Percentiles rank a stretch among this genome's conserved stretches.
Evolutionary conservation across 2,329 filamentous ascomycete species (phyloP).

Genomic region (Sporothrix euskadiensis): DNA sequence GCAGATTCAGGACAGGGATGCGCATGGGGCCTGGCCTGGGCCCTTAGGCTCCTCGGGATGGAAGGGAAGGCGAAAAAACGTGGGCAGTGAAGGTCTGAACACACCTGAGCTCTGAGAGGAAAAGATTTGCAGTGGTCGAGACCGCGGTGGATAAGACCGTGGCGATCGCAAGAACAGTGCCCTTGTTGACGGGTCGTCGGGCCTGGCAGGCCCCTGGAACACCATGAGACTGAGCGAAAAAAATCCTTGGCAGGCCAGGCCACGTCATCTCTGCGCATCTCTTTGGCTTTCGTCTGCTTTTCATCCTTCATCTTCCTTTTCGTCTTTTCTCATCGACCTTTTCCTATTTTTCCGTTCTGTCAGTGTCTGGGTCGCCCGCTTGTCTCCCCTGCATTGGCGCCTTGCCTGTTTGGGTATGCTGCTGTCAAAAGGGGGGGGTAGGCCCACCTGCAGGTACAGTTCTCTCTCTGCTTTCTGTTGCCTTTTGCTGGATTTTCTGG

Average conservation of each 20-base stretch:
- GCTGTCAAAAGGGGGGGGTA: neutral
- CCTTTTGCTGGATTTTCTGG: neutral
- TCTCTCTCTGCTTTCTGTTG: neutral
- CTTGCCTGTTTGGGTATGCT: neutral
- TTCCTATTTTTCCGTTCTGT: neutral
- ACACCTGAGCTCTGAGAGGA: neutral
- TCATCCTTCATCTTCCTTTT: neutral
- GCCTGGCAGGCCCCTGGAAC: neutral
- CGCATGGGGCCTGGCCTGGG: neutral
- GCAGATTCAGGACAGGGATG: neutral
- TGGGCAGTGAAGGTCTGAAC: neutral
- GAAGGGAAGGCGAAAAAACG: neutral
- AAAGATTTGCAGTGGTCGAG: slow-evolving; percentile 15
- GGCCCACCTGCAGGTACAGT: slow-evolving; percentile 18
- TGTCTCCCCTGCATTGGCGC: neutral
- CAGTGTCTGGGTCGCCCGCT: neutral
- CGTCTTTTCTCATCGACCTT: neutral
- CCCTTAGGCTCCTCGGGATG: neutral
- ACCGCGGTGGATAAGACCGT: neutral
- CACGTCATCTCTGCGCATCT: neutral
- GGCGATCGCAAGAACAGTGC: neutral
- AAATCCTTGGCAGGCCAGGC: neutral
- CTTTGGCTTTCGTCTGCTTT: neutral
- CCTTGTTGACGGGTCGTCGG: neutral
- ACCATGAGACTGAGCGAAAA: neutral